A percentile compares a stretch with the other conserved stretches of the same genome.
phyloP scores from a whole-genome alignment of 805 yeast species.

The Limtongia smithiae region DNA sequence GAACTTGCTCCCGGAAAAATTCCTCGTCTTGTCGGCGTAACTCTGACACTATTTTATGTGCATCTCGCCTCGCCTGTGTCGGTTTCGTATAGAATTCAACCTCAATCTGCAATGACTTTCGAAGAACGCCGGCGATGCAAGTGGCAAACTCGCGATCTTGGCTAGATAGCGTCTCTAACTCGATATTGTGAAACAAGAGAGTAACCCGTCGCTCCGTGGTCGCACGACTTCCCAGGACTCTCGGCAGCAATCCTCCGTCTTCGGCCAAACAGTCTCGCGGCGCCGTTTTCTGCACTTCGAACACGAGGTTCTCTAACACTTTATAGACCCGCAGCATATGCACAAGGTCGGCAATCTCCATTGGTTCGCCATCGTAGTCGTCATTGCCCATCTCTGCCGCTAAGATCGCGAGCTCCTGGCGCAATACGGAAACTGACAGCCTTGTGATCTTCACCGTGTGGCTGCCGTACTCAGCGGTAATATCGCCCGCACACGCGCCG shows the following conservation, averaged over 20 bases:
- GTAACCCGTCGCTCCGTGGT: background rate
- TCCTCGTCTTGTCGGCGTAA: slow-evolving; percentile 3
- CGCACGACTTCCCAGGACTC: slow-evolving; percentile 1
- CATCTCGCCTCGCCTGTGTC: background rate
- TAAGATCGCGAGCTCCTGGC: slow-evolving; percentile 5
- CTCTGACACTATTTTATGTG: background rate
- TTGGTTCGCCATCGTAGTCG: slow-evolving; percentile 1
- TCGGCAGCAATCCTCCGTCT: background rate
- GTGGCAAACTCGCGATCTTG: background rate
- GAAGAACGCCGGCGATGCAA: background rate
- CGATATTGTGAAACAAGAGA: slow-evolving; percentile 3
- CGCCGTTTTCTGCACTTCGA: background rate
- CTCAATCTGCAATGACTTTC: background rate
- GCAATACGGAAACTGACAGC: slow-evolving; percentile 1
- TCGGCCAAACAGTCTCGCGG: slow-evolving; percentile 1
- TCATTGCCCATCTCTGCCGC: slow-evolving; percentile 6
- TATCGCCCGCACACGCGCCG: slow-evolving; percentile 4
- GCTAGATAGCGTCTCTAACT: background rate
- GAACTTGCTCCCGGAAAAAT: slow-evolving; percentile 9
- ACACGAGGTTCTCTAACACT: slow-evolving; percentile 1
- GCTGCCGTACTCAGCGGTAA: slow-evolving; percentile 9
- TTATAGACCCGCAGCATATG: background rate
- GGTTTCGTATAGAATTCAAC: background rate
- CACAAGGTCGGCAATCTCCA: slow-evolving; percentile 1
- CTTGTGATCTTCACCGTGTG: slow-evolving; percentile 7